Percentiles rank a stretch among this genome's conserved stretches.
Conservation (phyloP, 495 filamentous ascomycete species). For the Penicillium soppii region DNA sequence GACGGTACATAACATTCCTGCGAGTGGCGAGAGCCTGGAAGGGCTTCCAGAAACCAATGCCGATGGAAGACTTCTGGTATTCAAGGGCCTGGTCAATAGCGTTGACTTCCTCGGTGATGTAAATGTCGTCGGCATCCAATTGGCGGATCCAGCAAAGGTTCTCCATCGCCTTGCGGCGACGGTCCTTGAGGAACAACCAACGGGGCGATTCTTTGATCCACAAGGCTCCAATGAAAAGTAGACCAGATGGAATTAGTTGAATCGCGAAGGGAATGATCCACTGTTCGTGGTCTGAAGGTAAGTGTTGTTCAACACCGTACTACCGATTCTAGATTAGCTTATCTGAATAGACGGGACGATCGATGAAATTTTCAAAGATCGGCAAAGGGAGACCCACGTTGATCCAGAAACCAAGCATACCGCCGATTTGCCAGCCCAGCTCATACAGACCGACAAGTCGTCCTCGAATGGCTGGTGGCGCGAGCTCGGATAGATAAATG, state of each 20-base stretch:
- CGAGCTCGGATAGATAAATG: constrained; percentile 76
- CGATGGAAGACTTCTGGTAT: constrained; percentile 52
- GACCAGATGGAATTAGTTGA: constrained; percentile 52
- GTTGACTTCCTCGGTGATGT: constrained; percentile 64
- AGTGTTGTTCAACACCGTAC: constrained; percentile 38
- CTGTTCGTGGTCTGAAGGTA: constrained; percentile 38
- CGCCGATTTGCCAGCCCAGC: constrained; percentile 70
- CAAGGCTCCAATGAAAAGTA: constrained; percentile 48
- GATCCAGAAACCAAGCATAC: constrained; percentile 73
- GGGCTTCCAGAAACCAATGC: constrained; percentile 66
- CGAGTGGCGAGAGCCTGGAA: constrained; percentile 54
- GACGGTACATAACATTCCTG: constrained; percentile 55
- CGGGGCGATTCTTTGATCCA: constrained; percentile 56
- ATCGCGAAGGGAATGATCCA: constrained; percentile 58
- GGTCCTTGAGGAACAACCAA: constrained; percentile 51
- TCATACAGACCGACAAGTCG: constrained; percentile 75
- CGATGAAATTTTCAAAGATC: background rate
- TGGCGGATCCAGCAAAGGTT: constrained; percentile 66
- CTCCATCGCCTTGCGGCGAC: constrained; percentile 53
- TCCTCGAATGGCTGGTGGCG: constrained; percentile 76
- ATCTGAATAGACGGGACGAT: background rate
- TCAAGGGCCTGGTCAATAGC: constrained; percentile 62
- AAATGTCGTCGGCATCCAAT: constrained; percentile 56
- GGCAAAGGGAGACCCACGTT: constrained; percentile 40
- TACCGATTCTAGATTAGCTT: constrained; percentile 17